Evolutionary conservation across 1,284 basidiomycete species (phyloP), one percentile per base, ranked within the genome.

Genomic region (Naganishia albida): DNA sequence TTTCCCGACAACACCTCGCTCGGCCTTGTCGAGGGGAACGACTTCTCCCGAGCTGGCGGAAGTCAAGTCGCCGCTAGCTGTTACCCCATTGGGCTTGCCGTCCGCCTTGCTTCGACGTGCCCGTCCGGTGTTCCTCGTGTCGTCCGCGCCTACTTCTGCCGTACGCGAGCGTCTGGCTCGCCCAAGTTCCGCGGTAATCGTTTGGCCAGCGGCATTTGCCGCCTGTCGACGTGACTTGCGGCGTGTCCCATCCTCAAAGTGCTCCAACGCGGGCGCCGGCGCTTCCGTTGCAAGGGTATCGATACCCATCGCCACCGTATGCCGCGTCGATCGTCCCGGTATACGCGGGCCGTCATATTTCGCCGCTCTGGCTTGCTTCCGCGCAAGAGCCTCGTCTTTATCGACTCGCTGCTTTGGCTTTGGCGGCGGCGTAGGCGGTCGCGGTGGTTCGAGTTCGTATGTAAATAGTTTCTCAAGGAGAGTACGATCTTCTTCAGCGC

Each of bases 391-490:
- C 60, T 63, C 64, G 56, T 56, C 40, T 55, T 67, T 40, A 67
- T 72, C 69, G 2, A 70, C 63, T 66, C 80, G 81, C 18, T 76
- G 73, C 20, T 81, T 79, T 2, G 80, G 80, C 23, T 76, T 72
- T 26, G 72, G 74, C 7, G 75, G 75, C 39, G 78, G 75, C 1
- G 81, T 83, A 0, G 81, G 82, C 1, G 86, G 85, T 71, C 87
- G 89, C 25, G 82, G 75, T 62, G 81, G 82, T 6, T 84, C 85
- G 23, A 89, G 75, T 68, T 89, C 87, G 70, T 83, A 88, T 62
- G 79, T 80, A 73, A 93, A 86, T 18, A 93, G 78, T 0, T 86
- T 86, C 0, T 81, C 78, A n/a, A 93, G 78, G 0, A 88, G 85
- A 43, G 87, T 83, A 6, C 70, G 70, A 0, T 67, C 78, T 43